Conservation (phyloP, 169 alveolate species). For the Cryptosporidium muris region DNA sequence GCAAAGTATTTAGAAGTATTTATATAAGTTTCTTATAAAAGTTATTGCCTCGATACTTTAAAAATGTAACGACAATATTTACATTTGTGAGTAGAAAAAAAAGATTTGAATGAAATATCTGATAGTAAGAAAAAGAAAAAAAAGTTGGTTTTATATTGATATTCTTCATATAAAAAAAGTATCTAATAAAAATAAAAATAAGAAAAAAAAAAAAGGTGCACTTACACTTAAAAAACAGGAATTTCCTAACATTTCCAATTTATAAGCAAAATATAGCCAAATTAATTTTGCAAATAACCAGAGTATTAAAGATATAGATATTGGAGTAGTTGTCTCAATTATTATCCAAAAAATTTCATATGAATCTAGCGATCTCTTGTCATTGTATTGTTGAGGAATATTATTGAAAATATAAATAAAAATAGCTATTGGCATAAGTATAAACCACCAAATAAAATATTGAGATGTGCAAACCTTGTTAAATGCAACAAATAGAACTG, state of each 20-base stretch:
- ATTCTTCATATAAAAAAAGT: not conserved
- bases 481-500: conserved; percentile 92
- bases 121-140: conserved; percentile 14
- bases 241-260: conserved; percentile 74
- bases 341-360: conserved; percentile 45
- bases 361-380: conserved; percentile 19
- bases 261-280: conserved; percentile 77
- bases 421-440: conserved; percentile 84
- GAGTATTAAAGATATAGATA: conserved; percentile 48
- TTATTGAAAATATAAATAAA: conserved; percentile 72
- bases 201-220: not conserved
- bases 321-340: conserved; percentile 38
- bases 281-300: conserved; percentile 76
- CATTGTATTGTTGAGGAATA: conserved; percentile 9
- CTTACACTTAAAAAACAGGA: conserved; percentile 73
- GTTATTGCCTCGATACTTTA: conserved; percentile 4
- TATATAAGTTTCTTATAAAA: too few species aligned
- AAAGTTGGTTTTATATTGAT: not conserved
- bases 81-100: conserved; percentile 74
- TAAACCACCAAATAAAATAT: conserved; percentile 90
- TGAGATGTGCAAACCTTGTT: conserved; percentile 95
- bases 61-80: conserved; percentile 55
- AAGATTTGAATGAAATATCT: conserved; percentile 76
- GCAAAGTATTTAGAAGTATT: too few species aligned
- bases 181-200: not conserved